Percentiles rank a stretch among this genome's conserved stretches.
Evolutionary conservation across 768 basidiomycete genomes (phyloP).

Genomic region (Trametopsis cervina): DNA sequence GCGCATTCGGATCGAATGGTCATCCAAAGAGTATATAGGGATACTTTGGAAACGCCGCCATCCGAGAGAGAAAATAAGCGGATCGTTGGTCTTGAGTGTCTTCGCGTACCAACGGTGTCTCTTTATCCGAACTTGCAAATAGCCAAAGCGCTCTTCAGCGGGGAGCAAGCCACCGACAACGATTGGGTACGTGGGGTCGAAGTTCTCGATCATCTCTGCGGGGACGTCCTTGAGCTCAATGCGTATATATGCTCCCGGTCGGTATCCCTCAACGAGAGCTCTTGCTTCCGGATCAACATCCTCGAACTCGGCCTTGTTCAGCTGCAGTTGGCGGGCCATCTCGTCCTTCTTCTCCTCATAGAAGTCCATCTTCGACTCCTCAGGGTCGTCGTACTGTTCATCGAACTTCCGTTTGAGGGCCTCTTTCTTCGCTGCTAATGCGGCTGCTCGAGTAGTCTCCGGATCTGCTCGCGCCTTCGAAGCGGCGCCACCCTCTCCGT

Average conservation of each 20-base stretch:
- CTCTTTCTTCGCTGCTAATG: constrained; percentile 83
- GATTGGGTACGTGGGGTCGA: constrained; percentile 87
- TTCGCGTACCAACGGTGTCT: constrained; percentile 89
- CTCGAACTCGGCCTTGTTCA: constrained; percentile 84
- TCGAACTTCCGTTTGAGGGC: constrained; percentile 92
- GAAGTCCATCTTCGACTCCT: constrained; percentile 73
- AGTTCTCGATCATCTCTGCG: constrained; percentile 87
- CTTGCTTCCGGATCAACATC: constrained; percentile 71
- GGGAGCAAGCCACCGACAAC: constrained; percentile 87
- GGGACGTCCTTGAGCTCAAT: constrained; percentile 83
- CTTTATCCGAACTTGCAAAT: constrained; percentile 92
- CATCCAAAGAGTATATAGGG: constrained; percentile 94
- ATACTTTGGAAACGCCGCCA: constrained; percentile 96
- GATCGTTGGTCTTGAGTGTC: constrained; percentile 95
- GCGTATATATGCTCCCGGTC: constrained; percentile 88
- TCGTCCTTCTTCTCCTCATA: constrained; percentile 91
- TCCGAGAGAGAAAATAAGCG: constrained; percentile 92
- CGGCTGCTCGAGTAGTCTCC: constrained; percentile 36
- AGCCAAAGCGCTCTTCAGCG: constrained; percentile 89
- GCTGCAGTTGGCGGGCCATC: constrained; percentile 73
- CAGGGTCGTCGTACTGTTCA: constrained; percentile 91
- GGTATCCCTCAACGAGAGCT: constrained; percentile 81
- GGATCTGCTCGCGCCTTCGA: constrained; percentile 19
- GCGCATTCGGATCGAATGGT: constrained; percentile 96
- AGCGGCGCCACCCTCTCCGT: constrained; percentile 1